Conservation (phyloP, 2,329 filamentous ascomycete genomes). For the Elsinoe fawcettii region DNA sequence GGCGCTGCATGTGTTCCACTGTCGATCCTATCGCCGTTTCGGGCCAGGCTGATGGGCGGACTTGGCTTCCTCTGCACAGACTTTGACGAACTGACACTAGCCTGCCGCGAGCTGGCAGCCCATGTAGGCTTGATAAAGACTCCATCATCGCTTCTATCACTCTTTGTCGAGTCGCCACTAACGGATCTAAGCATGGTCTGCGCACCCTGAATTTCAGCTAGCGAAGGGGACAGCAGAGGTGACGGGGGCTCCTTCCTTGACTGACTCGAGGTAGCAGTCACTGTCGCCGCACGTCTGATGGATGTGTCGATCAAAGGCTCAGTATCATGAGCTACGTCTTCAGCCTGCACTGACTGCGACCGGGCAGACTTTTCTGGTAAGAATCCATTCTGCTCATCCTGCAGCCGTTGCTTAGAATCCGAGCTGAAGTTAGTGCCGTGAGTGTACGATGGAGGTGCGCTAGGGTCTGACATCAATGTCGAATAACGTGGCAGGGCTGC, state of each 20-base stretch:
- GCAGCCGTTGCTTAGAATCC: not conserved
- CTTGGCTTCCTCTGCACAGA: constrained; percentile 19
- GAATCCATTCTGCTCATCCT: constrained; percentile 13
- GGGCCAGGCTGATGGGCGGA: constrained; percentile 1
- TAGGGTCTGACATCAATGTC: constrained; percentile 23
- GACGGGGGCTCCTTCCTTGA: not conserved
- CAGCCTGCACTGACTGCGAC: not conserved
- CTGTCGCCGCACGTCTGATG: not conserved
- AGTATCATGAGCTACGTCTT: not conserved
- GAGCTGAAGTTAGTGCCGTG: not conserved
- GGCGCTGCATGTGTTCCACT: constrained; percentile 8
- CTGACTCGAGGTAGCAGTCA: not conserved
- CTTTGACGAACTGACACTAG: constrained; percentile 5
- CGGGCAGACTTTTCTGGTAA: not conserved
- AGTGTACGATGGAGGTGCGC: not conserved
- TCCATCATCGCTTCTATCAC: constrained; percentile 11
- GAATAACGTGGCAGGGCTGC: constrained; percentile 39
- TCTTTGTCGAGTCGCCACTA: constrained; percentile 15
- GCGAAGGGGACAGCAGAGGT: constrained; percentile 10
- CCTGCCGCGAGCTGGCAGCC: constrained; percentile 18
- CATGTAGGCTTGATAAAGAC: constrained; percentile 18
- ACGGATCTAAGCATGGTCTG: constrained; percentile 16
- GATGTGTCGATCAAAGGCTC: not conserved
- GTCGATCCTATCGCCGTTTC: constrained; percentile 10
- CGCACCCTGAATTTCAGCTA: constrained; percentile 8